These are phyloP conservation scores for Meripilus lineatus DNA, from an alignment of 1,284 basidiomycete genomes.

Conservation along the genomic window DNA sequence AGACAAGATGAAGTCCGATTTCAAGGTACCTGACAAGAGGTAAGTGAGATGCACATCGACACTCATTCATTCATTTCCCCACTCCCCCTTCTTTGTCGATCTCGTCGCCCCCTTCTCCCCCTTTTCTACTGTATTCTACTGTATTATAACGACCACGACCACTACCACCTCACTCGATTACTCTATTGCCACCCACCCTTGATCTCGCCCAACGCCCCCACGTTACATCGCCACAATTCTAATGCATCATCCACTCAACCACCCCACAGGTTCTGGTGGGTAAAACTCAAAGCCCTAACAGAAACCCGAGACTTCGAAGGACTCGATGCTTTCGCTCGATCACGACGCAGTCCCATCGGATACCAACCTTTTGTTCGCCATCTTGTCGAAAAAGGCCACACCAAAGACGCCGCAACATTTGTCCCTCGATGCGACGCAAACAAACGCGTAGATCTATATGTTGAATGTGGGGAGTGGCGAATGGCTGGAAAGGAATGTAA, in stretches of 20 bases:
- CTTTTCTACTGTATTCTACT: too few relatives aligned
- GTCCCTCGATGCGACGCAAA: constrained; percentile 80
- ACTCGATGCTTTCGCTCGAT: constrained; percentile 79
- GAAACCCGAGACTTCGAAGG: constrained; percentile 79
- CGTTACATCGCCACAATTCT: neutral
- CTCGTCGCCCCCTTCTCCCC: too few relatives aligned
- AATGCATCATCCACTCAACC: neutral
- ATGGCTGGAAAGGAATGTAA: constrained; percentile 85
- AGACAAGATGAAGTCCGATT: constrained; percentile 82
- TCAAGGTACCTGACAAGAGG: constrained; percentile 91
- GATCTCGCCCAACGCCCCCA: too few relatives aligned
- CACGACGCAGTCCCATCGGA: constrained; percentile 90
- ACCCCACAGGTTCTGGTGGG: constrained; percentile 89
- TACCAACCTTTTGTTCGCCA: constrained; percentile 91
- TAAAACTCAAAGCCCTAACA: constrained; percentile 82
- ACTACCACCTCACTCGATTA: too few relatives aligned
- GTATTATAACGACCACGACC: too few relatives aligned
- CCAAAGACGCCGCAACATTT: constrained; percentile 70
- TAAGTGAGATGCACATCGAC: too few relatives aligned
- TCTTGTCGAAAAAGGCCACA: constrained; percentile 65
- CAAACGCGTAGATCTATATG: constrained; percentile 81
- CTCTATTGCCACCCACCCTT: too few relatives aligned
- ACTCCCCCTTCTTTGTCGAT: too few relatives aligned
- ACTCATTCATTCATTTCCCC: too few relatives aligned
- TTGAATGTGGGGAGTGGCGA: constrained; percentile 85